Evolutionary conservation across 176 grass and related monocot genomes (phyloP).

Genomic region (Aegilops speltoides): DNA sequence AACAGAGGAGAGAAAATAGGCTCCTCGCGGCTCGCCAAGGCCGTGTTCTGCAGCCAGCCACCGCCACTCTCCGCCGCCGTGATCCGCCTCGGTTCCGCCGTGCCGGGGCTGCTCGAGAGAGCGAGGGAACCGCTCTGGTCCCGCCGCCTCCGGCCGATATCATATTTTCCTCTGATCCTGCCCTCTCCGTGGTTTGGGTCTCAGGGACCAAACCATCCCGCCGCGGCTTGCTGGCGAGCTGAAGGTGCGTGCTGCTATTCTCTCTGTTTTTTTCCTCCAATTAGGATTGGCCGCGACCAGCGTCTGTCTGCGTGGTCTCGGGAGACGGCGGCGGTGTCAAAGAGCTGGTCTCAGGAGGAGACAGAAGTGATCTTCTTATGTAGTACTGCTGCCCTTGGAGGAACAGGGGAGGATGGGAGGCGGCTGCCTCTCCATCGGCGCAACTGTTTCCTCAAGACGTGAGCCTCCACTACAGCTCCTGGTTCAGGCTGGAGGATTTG

Average conservation of each 20-base stretch:
- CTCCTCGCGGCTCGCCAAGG: neutral
- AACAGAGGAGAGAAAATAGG: neutral
- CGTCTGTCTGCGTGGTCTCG: neutral
- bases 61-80: neutral
- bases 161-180: neutral
- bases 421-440: neutral
- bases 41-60: neutral
- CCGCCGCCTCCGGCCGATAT: neutral
- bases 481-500: neutral
- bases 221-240: neutral
- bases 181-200: neutral
- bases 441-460: neutral
- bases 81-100: constrained; percentile 16
- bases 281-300: neutral
- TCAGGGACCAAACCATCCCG: neutral
- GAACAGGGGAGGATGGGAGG: too few relatives aligned
- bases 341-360: neutral
- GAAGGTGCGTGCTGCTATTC: constrained; percentile 11
- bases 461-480: neutral
- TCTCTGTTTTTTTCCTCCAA: neutral
- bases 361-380: too few relatives aligned
- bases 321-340: neutral
- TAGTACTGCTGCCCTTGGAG: neutral
- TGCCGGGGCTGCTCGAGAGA: neutral
- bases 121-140: neutral